phyloP scores from a whole-genome alignment of 768 basidiomycete species.

The Boletus edulis region DNA sequence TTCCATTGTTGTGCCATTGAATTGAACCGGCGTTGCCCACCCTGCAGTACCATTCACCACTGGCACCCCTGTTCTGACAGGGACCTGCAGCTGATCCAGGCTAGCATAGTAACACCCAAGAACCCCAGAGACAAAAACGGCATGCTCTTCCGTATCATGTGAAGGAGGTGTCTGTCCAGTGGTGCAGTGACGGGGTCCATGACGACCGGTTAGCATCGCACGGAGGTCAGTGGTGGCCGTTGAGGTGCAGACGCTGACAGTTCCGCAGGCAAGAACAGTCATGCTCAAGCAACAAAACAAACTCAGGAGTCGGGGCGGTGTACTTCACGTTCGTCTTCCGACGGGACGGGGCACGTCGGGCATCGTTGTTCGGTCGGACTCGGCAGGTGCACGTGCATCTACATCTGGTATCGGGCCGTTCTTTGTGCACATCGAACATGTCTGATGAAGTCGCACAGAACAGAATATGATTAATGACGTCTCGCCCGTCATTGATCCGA shows the following conservation, averaged over 20 bases:
- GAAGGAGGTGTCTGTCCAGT: background rate
- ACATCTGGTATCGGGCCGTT: too few relatives aligned
- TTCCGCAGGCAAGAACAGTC: background rate
- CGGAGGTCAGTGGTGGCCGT: conserved; percentile 12
- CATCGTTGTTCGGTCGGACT: background rate
- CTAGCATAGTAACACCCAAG: too few relatives aligned
- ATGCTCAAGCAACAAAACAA: too few relatives aligned
- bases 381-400: background rate
- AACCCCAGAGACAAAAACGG: background rate
- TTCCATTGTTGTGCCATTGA: too few relatives aligned
- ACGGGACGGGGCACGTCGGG: too few relatives aligned
- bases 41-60: too few relatives aligned
- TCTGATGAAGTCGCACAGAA: too few relatives aligned
- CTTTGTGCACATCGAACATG: background rate
- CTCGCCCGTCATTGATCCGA: conserved; percentile 1
- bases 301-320: background rate
- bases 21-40: too few relatives aligned
- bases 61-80: too few relatives aligned
- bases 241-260: background rate
- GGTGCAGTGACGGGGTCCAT: background rate
- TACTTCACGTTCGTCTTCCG: background rate
- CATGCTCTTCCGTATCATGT: background rate
- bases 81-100: too few relatives aligned
- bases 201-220: conserved; percentile 2
- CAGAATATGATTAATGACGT: background rate